phyloP scores from a whole-genome alignment of 352 stramenopile genomes.

The Globisporangium recalcitrans region DNA sequence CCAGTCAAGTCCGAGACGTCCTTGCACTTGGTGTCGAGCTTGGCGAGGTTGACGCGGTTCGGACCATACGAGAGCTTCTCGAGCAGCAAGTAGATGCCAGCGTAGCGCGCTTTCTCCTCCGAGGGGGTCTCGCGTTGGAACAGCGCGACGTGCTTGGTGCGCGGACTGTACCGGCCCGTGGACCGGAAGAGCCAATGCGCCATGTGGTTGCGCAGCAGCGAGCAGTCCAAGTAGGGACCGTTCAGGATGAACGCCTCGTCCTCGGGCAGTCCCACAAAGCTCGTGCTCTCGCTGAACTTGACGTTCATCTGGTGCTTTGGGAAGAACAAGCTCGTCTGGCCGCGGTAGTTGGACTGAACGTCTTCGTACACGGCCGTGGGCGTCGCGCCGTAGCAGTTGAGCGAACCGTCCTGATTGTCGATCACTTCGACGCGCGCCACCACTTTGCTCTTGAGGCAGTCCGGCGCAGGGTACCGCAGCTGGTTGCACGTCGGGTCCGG shows the following conservation, averaged over 20 bases:
- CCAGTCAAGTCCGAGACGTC: conserved; percentile 37
- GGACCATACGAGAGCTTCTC: conserved; percentile 59
- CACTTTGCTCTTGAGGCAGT: conserved; percentile 47
- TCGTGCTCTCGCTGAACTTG: conserved; percentile 25
- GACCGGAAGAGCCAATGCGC: conserved; percentile 62
- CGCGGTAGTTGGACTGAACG: conserved; percentile 45
- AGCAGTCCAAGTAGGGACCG: conserved; percentile 51
- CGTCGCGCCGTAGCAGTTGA: conserved; percentile 38
- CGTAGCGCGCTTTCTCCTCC: conserved; percentile 35
- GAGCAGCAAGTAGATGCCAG: conserved; percentile 53
- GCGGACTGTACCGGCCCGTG: conserved; percentile 56
- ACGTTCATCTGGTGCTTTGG: conserved; percentile 49
- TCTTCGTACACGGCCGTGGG: conserved; percentile 28
- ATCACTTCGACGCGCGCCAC: conserved; percentile 45
- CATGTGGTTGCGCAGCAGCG: conserved; percentile 60
- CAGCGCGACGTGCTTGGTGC: conserved; percentile 46
- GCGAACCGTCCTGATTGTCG: conserved; percentile 32
- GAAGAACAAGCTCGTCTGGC: conserved; percentile 56
- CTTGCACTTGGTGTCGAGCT: conserved; percentile 27
- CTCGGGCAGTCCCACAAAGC: conserved; percentile 40
- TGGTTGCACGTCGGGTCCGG: conserved; percentile 44
- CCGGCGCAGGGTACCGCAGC: conserved; percentile 27
- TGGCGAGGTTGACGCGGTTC: conserved; percentile 42
- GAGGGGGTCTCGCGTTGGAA: conserved; percentile 38
- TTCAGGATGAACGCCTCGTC: conserved; percentile 50